Percentiles rank a stretch among this genome's conserved stretches.
phyloP scores from a whole-genome alignment of 495 filamentous ascomycete genomes.

The Apiosordaria backusii region DNA sequence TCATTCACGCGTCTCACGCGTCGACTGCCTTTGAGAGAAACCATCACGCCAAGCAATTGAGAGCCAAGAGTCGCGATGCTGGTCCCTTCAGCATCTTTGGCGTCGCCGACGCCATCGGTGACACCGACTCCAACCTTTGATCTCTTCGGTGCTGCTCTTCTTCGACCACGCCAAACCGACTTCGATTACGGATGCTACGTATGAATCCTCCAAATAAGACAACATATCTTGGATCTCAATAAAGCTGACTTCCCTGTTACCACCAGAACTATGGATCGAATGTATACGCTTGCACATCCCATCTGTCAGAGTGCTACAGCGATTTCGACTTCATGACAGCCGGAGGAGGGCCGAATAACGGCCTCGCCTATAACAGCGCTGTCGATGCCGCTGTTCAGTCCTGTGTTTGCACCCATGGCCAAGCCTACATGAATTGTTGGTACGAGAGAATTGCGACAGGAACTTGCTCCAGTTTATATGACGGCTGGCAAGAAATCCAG shows the following conservation, averaged over 20 bases:
- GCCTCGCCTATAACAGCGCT: conserved; percentile 1
- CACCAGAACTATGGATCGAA: neutral
- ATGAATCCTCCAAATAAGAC: neutral
- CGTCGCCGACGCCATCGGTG: conserved; percentile 18
- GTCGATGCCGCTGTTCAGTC: neutral
- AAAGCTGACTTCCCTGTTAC: neutral
- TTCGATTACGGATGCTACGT: conserved; percentile 6
- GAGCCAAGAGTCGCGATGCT: conserved; percentile 11
- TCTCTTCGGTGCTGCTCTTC: conserved; percentile 7
- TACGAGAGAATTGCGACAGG: conserved; percentile 14
- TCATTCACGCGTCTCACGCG: neutral
- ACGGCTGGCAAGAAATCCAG: conserved; percentile 15
- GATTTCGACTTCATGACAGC: conserved; percentile 17
- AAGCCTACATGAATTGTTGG: conserved; percentile 22
- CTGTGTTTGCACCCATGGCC: conserved; percentile 25
- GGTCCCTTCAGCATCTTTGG: neutral
- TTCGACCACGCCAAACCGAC: conserved; percentile 19
- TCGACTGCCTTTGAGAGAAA: neutral
- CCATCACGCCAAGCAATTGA: neutral
- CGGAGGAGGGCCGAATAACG: conserved; percentile 8
- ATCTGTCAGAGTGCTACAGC: neutral
- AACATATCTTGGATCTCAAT: neutral
- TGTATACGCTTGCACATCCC: neutral
- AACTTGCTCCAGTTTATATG: conserved; percentile 16
- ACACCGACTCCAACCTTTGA: conserved; percentile 4